Conservation (phyloP, 2,329 filamentous ascomycete genomes). For the Nigrograna mackinnonii region DNA sequence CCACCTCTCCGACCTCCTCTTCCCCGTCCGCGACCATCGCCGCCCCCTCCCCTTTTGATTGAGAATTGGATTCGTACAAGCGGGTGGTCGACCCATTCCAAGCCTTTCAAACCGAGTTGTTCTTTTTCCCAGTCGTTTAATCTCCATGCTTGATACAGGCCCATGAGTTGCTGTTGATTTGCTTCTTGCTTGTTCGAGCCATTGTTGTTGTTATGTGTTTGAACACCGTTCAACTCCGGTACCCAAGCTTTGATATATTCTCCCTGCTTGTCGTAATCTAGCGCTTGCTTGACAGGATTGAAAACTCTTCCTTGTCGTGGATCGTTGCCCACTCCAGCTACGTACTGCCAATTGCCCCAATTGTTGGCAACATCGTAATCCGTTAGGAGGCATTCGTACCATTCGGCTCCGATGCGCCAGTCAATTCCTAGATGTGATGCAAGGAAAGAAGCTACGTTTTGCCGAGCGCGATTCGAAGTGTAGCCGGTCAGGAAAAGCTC, state of each 20-base stretch:
- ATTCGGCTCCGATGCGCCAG: slow-evolving; percentile 81
- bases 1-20: slow-evolving; percentile 18
- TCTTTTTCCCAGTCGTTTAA: slow-evolving; percentile 62
- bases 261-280: slow-evolving; percentile 74
- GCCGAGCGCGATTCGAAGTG: slow-evolving; percentile 74
- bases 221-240: slow-evolving; percentile 63
- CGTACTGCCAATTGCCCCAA: slow-evolving; percentile 85
- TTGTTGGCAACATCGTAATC: slow-evolving; percentile 79
- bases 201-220: slow-evolving; percentile 21
- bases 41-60: slow-evolving; percentile 33
- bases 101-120: slow-evolving; percentile 57
- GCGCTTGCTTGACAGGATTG: slow-evolving; percentile 80
- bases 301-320: slow-evolving; percentile 74
- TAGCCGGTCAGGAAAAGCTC: slow-evolving; percentile 78
- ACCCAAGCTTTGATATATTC: slow-evolving; percentile 76
- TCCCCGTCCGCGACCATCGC: slow-evolving; percentile 14
- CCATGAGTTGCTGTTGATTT: slow-evolving; percentile 48
- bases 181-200: slow-evolving; percentile 27
- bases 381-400: slow-evolving; percentile 75
- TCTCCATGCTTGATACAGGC: slow-evolving; percentile 74
- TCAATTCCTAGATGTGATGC: slow-evolving; percentile 75
- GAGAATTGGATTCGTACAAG: slow-evolving; percentile 39
- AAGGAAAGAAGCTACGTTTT: slow-evolving; percentile 77
- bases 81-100: slow-evolving; percentile 70
- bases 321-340: slow-evolving; percentile 79